These are phyloP conservation scores for Albugo laibachii DNA, from an alignment of 352 stramenopile species.

Conservation along the genomic window DNA sequence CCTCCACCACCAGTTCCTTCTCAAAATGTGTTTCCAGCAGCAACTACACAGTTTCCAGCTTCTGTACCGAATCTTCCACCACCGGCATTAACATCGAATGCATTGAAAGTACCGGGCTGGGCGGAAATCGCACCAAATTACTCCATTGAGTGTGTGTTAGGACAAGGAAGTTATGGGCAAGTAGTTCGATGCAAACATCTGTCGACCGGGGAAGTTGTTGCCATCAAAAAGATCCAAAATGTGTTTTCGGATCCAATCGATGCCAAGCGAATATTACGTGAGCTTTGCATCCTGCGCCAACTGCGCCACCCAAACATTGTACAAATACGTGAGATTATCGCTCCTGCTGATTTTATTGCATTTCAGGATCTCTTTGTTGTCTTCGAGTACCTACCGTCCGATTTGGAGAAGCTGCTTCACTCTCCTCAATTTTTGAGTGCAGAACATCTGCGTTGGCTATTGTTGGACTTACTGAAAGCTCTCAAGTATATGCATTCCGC, in stretches of 20 bases:
- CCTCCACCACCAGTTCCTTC: no score
- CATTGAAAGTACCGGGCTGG: constrained; percentile 58
- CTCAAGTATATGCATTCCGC: constrained; percentile 82
- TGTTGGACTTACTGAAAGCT: constrained; percentile 69
- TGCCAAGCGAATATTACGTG: constrained; percentile 67
- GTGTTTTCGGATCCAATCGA: constrained; percentile 77
- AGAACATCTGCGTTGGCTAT: constrained; percentile 66
- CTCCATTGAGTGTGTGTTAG: constrained; percentile 69
- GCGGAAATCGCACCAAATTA: constrained; percentile 65
- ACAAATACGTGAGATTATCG: constrained; percentile 73
- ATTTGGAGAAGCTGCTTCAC: constrained; percentile 71
- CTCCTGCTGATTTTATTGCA: constrained; percentile 36
- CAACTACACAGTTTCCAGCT: no score
- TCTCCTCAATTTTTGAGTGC: constrained; percentile 70
- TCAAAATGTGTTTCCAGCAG: no score
- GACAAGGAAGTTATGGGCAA: constrained; percentile 71
- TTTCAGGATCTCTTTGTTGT: constrained; percentile 77
- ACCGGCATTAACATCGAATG: constrained; percentile 20
- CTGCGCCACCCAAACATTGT: constrained; percentile 75
- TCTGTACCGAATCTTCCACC: background rate
- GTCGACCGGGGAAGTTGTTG: constrained; percentile 72
- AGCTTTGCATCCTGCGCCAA: constrained; percentile 68
- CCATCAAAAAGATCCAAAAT: constrained; percentile 81
- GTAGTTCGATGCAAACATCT: constrained; percentile 75
- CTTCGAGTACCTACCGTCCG: constrained; percentile 69